Percentiles rank a stretch among this genome's conserved stretches.
Conservation (phyloP, 495 filamentous ascomycete species). For the Margaritispora aquatica region DNA sequence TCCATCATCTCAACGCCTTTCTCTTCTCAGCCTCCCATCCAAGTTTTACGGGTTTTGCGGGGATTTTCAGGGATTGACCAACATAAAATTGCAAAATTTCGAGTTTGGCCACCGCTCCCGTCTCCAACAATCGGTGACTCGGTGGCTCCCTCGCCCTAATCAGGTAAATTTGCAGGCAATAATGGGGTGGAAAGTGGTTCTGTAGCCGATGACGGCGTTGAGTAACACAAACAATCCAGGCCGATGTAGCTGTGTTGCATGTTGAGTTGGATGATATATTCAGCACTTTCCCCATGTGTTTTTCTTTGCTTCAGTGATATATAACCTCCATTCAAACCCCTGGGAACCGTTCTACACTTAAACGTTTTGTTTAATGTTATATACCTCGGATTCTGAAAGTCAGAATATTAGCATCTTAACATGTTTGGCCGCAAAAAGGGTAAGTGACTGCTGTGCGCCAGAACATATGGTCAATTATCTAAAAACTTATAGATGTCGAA, state of each 20-base stretch:
- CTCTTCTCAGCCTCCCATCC: too few relatives aligned
- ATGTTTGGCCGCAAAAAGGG: slow-evolving; percentile 5
- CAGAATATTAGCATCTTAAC: background rate
- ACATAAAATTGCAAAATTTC: background rate
- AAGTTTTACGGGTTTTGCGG: too few relatives aligned
- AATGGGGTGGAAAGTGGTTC: background rate
- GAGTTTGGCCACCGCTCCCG: too few relatives aligned
- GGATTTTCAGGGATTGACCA: too few relatives aligned
- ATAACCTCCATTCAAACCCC: too few relatives aligned
- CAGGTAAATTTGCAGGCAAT: background rate
- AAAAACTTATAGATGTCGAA: background rate
- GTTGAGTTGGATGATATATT: background rate
- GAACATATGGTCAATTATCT: background rate
- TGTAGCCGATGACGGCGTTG: background rate
- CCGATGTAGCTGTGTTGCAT: background rate
- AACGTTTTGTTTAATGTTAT: background rate
- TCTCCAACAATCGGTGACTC: background rate
- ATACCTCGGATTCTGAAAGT: background rate
- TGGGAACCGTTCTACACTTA: too few relatives aligned
- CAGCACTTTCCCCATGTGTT: background rate
- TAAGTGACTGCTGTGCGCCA: background rate
- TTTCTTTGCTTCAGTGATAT: background rate
- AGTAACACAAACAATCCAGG: background rate
- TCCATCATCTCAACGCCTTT: too few relatives aligned
- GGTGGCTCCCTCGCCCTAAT: background rate